phyloP scores from a whole-genome alignment of 2,329 filamentous ascomycete genomes.

The Pyrenochaeta sp. region DNA sequence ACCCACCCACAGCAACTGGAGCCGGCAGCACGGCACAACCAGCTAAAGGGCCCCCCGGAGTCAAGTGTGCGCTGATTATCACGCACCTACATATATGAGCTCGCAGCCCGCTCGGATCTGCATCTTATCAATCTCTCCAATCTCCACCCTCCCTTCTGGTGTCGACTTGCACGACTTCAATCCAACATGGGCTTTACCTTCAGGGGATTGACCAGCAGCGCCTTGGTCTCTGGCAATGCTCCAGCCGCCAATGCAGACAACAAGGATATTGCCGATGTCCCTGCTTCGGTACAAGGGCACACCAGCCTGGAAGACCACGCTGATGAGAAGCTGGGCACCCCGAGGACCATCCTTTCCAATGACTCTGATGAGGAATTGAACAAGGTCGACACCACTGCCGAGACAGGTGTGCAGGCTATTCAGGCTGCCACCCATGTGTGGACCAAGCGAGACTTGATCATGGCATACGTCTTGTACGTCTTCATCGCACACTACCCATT shows the following conservation, averaged over 20 bases:
- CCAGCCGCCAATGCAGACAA: slow-evolving; percentile 21
- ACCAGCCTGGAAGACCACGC: slow-evolving; percentile 36
- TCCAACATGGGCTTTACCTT: slow-evolving; percentile 43
- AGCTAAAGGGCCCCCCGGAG: slow-evolving; percentile 8
- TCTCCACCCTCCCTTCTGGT: slow-evolving; percentile 8
- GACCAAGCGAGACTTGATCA: slow-evolving; percentile 36
- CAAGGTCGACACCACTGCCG: slow-evolving; percentile 41
- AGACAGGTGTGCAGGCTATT: slow-evolving; percentile 38
- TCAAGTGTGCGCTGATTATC: slow-evolving; percentile 15
- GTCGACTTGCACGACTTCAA: not conserved
- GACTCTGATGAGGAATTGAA: slow-evolving; percentile 42
- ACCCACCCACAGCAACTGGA: slow-evolving; percentile 16
- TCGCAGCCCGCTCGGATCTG: slow-evolving; percentile 18
- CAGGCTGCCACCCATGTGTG: slow-evolving; percentile 41
- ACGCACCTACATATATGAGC: slow-evolving; percentile 28
- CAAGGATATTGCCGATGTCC: slow-evolving; percentile 39
- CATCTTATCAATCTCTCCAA: slow-evolving; percentile 36
- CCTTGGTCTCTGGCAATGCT: slow-evolving; percentile 30
- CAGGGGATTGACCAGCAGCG: slow-evolving; percentile 39
- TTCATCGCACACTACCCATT: not conserved
- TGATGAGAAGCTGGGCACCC: slow-evolving; percentile 40
- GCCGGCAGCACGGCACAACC: slow-evolving; percentile 17
- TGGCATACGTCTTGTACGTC: slow-evolving; percentile 41
- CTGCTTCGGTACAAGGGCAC: slow-evolving; percentile 36
- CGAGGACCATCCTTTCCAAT: slow-evolving; percentile 19